A percentile compares a stretch with the other conserved stretches of the same genome.
These are phyloP conservation scores for Phaeosphaeria sp. DNA, from an alignment of 2,329 filamentous ascomycete species.

Conservation along the genomic window DNA sequence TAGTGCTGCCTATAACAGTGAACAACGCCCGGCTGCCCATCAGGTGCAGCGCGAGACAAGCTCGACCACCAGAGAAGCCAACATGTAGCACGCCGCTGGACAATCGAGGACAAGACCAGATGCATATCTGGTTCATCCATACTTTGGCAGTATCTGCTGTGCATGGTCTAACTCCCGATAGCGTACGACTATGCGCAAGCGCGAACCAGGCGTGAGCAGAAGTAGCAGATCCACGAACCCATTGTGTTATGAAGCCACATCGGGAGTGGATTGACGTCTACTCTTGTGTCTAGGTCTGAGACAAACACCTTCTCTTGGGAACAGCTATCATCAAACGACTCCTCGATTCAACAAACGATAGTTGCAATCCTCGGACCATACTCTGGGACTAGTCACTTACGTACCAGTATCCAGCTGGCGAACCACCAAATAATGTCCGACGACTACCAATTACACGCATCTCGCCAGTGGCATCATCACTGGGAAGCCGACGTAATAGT, in stretches of 20 bases:
- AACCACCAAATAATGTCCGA: background rate
- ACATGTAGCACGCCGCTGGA: background rate
- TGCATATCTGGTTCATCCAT: background rate
- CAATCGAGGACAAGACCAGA: background rate
- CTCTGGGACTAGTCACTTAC: background rate
- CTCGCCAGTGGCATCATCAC: background rate
- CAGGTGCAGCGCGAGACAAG: background rate
- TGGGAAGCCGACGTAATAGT: background rate
- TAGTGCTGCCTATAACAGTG: background rate
- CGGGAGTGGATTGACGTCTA: background rate
- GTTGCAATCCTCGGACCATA: background rate
- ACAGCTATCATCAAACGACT: background rate
- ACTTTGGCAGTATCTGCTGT: background rate
- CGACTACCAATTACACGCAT: background rate
- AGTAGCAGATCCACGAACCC: background rate
- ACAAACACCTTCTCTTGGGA: background rate
- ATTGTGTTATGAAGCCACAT: background rate
- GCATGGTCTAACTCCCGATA: background rate
- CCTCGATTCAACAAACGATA: background rate
- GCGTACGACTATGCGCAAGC: background rate
- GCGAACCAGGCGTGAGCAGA: background rate
- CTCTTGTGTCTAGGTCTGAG: background rate
- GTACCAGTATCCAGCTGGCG: background rate
- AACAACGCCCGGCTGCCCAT: background rate
- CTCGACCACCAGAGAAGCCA: background rate